Evolutionary conservation across 768 basidiomycete genomes (phyloP).

Genomic region (Mycena rebaudengoi): DNA sequence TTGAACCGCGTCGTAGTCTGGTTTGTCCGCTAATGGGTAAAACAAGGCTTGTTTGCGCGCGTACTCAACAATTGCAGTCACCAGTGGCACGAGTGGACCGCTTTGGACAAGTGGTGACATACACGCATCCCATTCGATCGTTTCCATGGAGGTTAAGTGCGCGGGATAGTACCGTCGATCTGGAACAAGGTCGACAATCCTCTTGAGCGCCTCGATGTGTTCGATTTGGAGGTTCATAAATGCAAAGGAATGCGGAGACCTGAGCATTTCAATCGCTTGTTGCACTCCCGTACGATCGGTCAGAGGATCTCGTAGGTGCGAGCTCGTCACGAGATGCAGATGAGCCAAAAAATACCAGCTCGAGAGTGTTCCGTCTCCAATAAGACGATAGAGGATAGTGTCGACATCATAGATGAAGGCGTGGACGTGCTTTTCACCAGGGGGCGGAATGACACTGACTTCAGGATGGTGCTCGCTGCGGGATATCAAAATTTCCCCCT

Average conservation of each 20-base stretch:
- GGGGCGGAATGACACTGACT: slow-evolving; percentile 27
- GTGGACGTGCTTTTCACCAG: slow-evolving; percentile 1
- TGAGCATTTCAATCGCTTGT: slow-evolving; percentile 50
- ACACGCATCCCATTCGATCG: slow-evolving; percentile 39
- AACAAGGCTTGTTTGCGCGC: slow-evolving; percentile 5
- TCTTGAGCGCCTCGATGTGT: slow-evolving; percentile 41
- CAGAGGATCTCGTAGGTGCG: slow-evolving; percentile 52
- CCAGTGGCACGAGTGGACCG: background rate
- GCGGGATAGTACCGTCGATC: slow-evolving; percentile 46
- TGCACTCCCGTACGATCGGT: slow-evolving; percentile 52
- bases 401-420: slow-evolving; percentile 43
- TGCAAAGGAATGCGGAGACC: slow-evolving; percentile 46
- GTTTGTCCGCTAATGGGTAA: background rate
- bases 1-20: background rate
- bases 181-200: slow-evolving; percentile 46
- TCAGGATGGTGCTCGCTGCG: slow-evolving; percentile 27
- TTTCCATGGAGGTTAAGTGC: slow-evolving; percentile 49
- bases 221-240: slow-evolving; percentile 44
- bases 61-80: slow-evolving; percentile 10
- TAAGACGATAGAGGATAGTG: slow-evolving; percentile 39
- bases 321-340: slow-evolving; percentile 55
- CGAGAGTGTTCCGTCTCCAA: slow-evolving; percentile 36
- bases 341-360: slow-evolving; percentile 46
- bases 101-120: background rate
- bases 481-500: slow-evolving; percentile 38